These are phyloP conservation scores for Geotrichum citri-aurantii DNA, from an alignment of 1,139 yeast genomes.

Conservation along the genomic window DNA sequence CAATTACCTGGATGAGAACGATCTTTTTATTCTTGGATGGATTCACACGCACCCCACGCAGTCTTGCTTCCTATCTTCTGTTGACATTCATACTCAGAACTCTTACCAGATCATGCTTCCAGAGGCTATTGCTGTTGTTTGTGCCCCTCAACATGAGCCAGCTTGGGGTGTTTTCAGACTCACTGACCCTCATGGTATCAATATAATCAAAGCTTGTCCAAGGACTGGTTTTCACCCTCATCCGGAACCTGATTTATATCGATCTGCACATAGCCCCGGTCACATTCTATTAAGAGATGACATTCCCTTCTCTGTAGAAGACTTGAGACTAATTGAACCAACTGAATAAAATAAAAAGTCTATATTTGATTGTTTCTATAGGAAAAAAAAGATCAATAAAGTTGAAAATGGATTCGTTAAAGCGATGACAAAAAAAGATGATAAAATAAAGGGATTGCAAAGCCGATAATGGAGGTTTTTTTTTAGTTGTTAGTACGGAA, in stretches of 20 bases:
- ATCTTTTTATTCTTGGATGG: constrained; percentile 58
- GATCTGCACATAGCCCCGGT: constrained; percentile 44
- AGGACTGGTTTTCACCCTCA: constrained; percentile 50
- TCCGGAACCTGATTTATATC: constrained; percentile 44
- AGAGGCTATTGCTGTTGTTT: constrained; percentile 58
- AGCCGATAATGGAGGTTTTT: not conserved
- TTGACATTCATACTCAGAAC: constrained; percentile 58
- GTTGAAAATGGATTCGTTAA: not conserved
- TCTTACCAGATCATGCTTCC: constrained; percentile 63
- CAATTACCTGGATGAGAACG: constrained; percentile 47
- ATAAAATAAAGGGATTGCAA: not conserved
- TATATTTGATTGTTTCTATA: not conserved
- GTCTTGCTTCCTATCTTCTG: constrained; percentile 54
- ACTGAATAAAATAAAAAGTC: not conserved
- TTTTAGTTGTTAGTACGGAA: constrained; percentile 81
- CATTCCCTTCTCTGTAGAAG: constrained; percentile 44
- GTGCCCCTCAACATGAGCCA: constrained; percentile 48
- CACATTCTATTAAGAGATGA: constrained; percentile 45
- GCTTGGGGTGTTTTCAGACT: constrained; percentile 51
- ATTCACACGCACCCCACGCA: constrained; percentile 67
- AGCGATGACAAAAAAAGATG: constrained; percentile 1
- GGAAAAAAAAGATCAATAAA: not conserved
- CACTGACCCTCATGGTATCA: constrained; percentile 57
- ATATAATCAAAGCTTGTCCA: constrained; percentile 45
- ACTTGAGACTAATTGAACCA: constrained; percentile 34